Evolutionary conservation across 208 protist genomes (phyloP), one percentile per base, ranked within the genome.

Genomic region (Lotmaria passim): DNA sequence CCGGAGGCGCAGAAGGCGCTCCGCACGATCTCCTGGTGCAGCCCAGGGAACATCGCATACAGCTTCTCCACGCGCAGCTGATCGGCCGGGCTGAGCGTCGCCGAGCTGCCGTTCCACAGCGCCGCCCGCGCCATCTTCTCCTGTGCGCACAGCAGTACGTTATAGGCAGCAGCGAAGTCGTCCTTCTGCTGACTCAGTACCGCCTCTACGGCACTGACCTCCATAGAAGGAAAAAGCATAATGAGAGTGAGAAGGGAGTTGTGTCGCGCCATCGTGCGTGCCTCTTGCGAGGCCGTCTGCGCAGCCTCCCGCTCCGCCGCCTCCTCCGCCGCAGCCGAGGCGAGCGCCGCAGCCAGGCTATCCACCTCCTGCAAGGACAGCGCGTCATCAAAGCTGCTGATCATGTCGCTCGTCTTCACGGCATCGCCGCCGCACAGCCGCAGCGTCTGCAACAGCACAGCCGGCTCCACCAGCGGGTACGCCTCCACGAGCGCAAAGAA

Each of bases 211-310:
- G 65, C 69, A 0, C 69, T 5, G 34, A 73, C 62, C 15, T 93
- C 86, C 21, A 82, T 36, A 0, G 50, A 68, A 43, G 91, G 88
- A 55, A 96, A 94, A 17, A 96, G 76, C 23, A 69, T 58, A 50
- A 81, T 75, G 0, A 96, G 82, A 12, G 88, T 92, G n/a, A 96
- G 73, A 19, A 94, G 53, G 21, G 48, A 69, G 26, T 90, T 81
- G 57, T 81, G 75, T 17, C 55, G 58, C 1, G 72, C 68, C 7
- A 62, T 58, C 21, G 56, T 33, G 58, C 52, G 24, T 33, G 47
- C 67, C 7, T 77, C 64, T 12, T 79, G 51, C 14, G 36, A 52
- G 5, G 39, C 41, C 3, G 67, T 57, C 36, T 44, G 28, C 41
- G 69, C 69, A 26, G 53, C 44, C 48, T 83, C 73, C 17, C 75